Evolutionary conservation across 371 early-diverging fungal species (phyloP), one percentile per base, ranked within the genome.

Genomic region (Mucor indicus): DNA sequence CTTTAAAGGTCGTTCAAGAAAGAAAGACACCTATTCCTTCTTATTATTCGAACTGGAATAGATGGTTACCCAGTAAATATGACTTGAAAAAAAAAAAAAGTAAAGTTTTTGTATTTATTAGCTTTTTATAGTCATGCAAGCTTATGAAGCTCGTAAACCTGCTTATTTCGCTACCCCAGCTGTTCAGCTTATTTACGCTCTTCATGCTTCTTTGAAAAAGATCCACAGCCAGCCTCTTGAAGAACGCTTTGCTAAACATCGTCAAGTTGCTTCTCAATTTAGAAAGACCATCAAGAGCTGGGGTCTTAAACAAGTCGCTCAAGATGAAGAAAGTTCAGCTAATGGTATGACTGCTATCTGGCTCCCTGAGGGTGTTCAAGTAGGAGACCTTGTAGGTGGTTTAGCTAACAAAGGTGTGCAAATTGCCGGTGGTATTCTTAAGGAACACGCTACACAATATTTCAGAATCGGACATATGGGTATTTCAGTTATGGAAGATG

Each of bases 141-240:
- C 91, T n/a, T 97, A 96, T 67, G 95, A 95, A 76, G 80, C 86
- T 5, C 86, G 93, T 55, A 85, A 89, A 57, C 86, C 90, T 20
- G 80, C 82, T 44, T 98, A 96, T 77, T 98, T 96, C 77, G 95
- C 94, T 45, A 98, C 98, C 13, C 96, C 98, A 3, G 86, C 95
- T 43, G 96, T 96, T 32, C 94, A 94, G 74, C 79, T 90, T 42
- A 80, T 98, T 62, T 79, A 85, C 64, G 95, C 96, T 25, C 86
- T 98, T 27, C 77, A 91, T 59, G 77, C 83, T 17, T 85, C 91
- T 42, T 80, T 98, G 52, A 80, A 79, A 60, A 90, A 92, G 69
- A 75, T 96, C 37, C 76, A 83, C 39, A 69, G 77, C 35, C 75
- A 71, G 22, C 75, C 79, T 56, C 79, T 88, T 74, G 86, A 86